Evolutionary conservation across 148 eudicot species (phyloP).

Genomic region (Fagopyrum tataricum): DNA sequence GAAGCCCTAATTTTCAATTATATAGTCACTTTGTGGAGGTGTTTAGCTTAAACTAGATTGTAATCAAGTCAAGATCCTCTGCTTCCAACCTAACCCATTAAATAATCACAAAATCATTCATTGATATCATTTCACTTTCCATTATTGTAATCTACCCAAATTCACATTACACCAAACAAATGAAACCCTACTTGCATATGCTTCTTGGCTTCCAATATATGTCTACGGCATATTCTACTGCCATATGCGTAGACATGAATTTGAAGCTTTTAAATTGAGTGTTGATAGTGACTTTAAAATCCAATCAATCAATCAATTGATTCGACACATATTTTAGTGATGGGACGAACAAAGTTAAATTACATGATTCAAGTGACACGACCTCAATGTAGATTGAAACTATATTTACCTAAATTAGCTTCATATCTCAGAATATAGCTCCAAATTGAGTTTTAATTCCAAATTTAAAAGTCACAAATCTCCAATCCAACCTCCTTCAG

Average conservation of each 20-base stretch:
- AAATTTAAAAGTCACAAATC: constrained; percentile 4
- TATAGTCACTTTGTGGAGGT: not conserved
- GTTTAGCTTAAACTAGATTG: not conserved
- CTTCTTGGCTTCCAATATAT: not conserved
- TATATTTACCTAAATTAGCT: not conserved
- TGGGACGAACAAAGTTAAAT: no score
- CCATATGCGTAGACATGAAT: no score
- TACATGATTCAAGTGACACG: not conserved
- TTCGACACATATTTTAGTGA: not conserved
- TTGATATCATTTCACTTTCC: not conserved
- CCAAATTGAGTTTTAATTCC: not conserved
- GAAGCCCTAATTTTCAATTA: not conserved
- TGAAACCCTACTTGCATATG: not conserved
- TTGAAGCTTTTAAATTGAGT: no score
- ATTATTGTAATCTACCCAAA: not conserved
- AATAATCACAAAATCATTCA: not conserved
- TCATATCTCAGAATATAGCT: not conserved
- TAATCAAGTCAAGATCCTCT: not conserved
- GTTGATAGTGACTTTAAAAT: no score
- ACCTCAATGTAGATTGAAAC: not conserved
- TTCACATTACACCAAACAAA: not conserved
- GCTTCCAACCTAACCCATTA: constrained; percentile 7
- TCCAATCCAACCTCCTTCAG: constrained; percentile 11
- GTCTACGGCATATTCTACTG: no score
- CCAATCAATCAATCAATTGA: not conserved